Evolutionary conservation across 768 basidiomycete genomes (phyloP).

Genomic region (Paxillus rubicundulus): DNA sequence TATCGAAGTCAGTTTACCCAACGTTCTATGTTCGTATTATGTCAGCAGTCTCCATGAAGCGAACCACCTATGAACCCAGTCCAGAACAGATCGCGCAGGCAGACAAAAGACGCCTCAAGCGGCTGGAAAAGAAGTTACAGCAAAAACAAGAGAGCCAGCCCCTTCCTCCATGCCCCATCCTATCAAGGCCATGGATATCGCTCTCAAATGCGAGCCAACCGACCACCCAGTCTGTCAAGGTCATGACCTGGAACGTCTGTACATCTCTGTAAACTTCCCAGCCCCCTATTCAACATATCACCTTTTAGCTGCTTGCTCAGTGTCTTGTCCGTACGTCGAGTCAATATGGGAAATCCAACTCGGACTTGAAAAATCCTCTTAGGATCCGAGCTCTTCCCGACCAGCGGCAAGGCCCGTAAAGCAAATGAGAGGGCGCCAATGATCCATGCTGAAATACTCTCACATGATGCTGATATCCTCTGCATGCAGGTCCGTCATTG

Average conservation of each 20-base stretch:
- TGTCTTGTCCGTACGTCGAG: conserved; percentile 68
- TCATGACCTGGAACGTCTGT: conserved; percentile 87
- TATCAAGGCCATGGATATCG: conserved; percentile 36
- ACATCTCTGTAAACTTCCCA: neutral
- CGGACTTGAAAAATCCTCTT: conserved; percentile 2
- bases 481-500: conserved; percentile 71
- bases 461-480: conserved; percentile 72
- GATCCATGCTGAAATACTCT: conserved; percentile 72
- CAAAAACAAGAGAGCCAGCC: conserved; percentile 14
- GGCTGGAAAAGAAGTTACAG: conserved; percentile 45
- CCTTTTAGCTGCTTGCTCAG: conserved; percentile 67
- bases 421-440: conserved; percentile 69
- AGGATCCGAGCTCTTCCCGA: conserved; percentile 83
- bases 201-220: conserved; percentile 8
- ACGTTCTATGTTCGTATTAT: too few relatives aligned
- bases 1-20: neutral
- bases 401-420: conserved; percentile 76
- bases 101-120: conserved; percentile 40
- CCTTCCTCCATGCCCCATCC: conserved; percentile 11
- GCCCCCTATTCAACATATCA: conserved; percentile 2
- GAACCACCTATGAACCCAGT: conserved; percentile 34
- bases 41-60: neutral
- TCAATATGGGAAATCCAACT: neutral
- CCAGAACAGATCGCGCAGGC: conserved; percentile 57
- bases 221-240: conserved; percentile 35